These are phyloP conservation scores for Cercospora sp. DNA, from an alignment of 2,329 filamentous ascomycete species.

Conservation along the genomic window DNA sequence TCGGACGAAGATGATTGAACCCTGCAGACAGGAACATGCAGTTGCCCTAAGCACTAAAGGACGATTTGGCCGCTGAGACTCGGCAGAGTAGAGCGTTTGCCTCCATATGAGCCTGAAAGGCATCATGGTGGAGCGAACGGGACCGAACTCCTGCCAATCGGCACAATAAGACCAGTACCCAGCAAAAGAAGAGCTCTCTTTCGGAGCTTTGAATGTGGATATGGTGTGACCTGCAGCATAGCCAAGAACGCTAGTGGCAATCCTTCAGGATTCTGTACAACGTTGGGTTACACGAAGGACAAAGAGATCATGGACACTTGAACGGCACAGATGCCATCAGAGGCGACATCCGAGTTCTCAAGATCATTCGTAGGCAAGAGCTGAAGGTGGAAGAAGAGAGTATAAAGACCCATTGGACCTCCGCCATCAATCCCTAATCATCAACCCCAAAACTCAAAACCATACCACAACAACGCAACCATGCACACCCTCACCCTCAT, in stretches of 20 bases:
- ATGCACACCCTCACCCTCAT: too few species aligned
- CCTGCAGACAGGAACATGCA: too few species aligned
- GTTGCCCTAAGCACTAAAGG: too few species aligned
- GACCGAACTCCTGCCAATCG: neutral
- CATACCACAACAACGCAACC: too few species aligned
- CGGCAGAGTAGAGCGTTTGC: too few species aligned
- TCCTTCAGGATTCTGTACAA: neutral
- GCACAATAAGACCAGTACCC: neutral
- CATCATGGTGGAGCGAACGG: neutral
- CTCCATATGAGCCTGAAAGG: too few species aligned
- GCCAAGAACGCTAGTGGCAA: neutral
- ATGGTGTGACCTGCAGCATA: neutral
- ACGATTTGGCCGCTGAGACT: too few species aligned
- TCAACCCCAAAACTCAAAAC: too few species aligned
- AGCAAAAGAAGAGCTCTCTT: neutral
- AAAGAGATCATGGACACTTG: neutral
- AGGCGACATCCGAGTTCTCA: neutral
- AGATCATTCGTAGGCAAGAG: neutral
- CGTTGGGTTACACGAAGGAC: neutral
- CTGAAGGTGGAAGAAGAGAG: neutral
- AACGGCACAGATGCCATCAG: neutral
- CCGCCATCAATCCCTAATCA: too few species aligned
- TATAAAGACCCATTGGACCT: neutral
- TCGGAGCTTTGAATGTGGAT: neutral
- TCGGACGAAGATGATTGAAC: too few species aligned